phyloP scores from a whole-genome alignment of 2,329 filamentous ascomycete species.

The Thelonectria rubi region DNA sequence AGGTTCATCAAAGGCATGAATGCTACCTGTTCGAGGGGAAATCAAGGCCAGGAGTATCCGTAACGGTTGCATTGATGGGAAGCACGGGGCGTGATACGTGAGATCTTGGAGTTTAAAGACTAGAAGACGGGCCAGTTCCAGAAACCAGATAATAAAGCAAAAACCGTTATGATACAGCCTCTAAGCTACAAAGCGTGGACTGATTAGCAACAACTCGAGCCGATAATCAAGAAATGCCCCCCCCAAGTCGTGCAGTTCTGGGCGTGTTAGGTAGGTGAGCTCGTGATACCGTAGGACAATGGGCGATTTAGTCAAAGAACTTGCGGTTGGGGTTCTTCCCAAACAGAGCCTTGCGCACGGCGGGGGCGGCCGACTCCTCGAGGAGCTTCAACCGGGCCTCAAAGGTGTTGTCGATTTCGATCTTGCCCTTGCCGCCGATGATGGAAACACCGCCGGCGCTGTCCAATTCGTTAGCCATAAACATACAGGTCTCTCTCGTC shows the following conservation, averaged over 20 bases:
- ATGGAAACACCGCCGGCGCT: constrained; percentile 87
- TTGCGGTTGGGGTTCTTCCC: constrained; percentile 95
- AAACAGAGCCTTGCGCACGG: constrained; percentile 86
- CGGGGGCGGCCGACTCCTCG: constrained; percentile 84
- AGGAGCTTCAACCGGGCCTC: constrained; percentile 89
- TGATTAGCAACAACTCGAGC: constrained; percentile 41
- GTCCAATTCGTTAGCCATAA: constrained; percentile 38
- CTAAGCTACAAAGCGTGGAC: constrained; percentile 46
- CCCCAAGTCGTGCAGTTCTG: constrained; percentile 32
- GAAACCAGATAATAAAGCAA: constrained; percentile 37
- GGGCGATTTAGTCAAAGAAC: constrained; percentile 80
- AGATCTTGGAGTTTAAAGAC: constrained; percentile 39
- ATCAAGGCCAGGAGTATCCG: not conserved
- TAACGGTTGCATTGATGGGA: not conserved
- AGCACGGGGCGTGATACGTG: constrained; percentile 11
- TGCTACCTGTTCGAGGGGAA: not conserved
- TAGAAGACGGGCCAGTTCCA: constrained; percentile 38
- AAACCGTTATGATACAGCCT: constrained; percentile 47
- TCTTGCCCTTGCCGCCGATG: constrained; percentile 86
- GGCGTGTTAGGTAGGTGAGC: constrained; percentile 27
- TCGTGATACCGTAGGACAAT: constrained; percentile 24
- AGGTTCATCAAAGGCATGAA: not conserved
- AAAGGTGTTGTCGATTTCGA: constrained; percentile 98
- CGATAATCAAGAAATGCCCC: constrained; percentile 34
- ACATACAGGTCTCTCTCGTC: not conserved